Evolutionary conservation across 2,329 filamentous ascomycete species (phyloP).

Genomic region (Penicillium oxalicum): DNA sequence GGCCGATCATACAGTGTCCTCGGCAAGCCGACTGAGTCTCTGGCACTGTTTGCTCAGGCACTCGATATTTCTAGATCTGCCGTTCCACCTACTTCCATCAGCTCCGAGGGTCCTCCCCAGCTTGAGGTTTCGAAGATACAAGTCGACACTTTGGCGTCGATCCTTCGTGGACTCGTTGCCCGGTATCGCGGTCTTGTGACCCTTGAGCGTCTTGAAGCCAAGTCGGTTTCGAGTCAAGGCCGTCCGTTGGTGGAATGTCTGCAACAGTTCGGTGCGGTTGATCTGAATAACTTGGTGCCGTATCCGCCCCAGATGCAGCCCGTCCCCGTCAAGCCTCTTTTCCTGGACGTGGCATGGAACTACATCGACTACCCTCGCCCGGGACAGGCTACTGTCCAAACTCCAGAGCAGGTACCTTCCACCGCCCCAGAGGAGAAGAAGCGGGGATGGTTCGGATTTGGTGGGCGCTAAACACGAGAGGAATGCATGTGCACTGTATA

Average conservation of each 20-base stretch:
- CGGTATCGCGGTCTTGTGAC: constrained; percentile 82
- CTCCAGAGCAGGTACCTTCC: background rate
- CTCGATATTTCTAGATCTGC: constrained; percentile 53
- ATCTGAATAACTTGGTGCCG: constrained; percentile 73
- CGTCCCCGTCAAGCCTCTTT: constrained; percentile 88
- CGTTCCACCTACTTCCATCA: constrained; percentile 40
- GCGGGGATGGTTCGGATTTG: constrained; percentile 73
- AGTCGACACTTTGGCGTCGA: constrained; percentile 52
- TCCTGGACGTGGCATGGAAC: constrained; percentile 95
- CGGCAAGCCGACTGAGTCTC: constrained; percentile 66
- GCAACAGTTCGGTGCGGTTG: constrained; percentile 65
- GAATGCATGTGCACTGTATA: background rate
- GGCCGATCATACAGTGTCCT: constrained; percentile 76
- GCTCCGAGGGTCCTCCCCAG: constrained; percentile 52
- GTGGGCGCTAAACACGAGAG: constrained; percentile 34
- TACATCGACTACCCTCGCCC: constrained; percentile 82
- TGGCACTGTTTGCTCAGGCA: constrained; percentile 76
- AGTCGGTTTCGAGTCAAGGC: constrained; percentile 30
- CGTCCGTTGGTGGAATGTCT: constrained; percentile 68
- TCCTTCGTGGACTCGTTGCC: constrained; percentile 66
- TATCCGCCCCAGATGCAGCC: constrained; percentile 79
- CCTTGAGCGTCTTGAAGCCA: constrained; percentile 59
- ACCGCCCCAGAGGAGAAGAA: constrained; percentile 39
- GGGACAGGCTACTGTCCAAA: constrained; percentile 16
- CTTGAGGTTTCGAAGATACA: constrained; percentile 61